Base-by-base conservation (phyloP, 1,139 yeast species). In the Lodderomyces beijingensis region DNA sequence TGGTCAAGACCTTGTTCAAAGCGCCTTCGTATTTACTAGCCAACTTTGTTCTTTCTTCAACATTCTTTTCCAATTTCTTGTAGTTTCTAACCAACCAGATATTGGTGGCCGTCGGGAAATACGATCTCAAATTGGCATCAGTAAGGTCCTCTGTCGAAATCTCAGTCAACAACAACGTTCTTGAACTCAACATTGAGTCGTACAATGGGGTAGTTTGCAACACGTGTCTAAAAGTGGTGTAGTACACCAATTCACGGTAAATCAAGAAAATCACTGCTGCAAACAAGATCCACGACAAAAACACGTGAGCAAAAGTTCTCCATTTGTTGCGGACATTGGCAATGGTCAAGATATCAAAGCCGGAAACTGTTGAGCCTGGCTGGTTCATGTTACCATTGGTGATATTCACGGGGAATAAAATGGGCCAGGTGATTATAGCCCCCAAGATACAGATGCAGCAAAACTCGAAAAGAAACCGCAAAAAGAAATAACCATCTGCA, bases 351-450 rank as follows among this genome's bases (percentile, higher is more conserved):
- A 73, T 62, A 46, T 80, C 79, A 35, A 82, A 73, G 33, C 83
- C 88, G 13, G 25, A 31, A 27, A 42, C 33, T 10, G 52, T 78
- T 9, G 56, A 42, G 22, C 64, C 59, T 16, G 45, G 43, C 16
- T 28, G 30, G 27, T 31, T 34, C 20, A 37, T 39, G 31, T 66
- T 66, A 14, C 94, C 91, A 43, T 85, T 80, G 6, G 95, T 79
- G 10, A 93, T 95, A 55, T 88, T 86, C 32, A 91, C 82, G 0
- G 98, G 93, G 41, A 91, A 67, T 38, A 91, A 63, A 38, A 91
- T 74, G 18, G 96, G 91, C 75, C 86, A 77, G 12, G 80, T 59
- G 14, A 82, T 45, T 20, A 83, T 42, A 35, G 85, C 75, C 2
- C 94, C 93, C 9, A 79, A 50, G 7, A 79, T 49, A 18, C 84